Percentiles rank a stretch among this genome's conserved stretches.
phyloP scores from a whole-genome alignment of 345 rosid species.

The Adansonia digitata region DNA sequence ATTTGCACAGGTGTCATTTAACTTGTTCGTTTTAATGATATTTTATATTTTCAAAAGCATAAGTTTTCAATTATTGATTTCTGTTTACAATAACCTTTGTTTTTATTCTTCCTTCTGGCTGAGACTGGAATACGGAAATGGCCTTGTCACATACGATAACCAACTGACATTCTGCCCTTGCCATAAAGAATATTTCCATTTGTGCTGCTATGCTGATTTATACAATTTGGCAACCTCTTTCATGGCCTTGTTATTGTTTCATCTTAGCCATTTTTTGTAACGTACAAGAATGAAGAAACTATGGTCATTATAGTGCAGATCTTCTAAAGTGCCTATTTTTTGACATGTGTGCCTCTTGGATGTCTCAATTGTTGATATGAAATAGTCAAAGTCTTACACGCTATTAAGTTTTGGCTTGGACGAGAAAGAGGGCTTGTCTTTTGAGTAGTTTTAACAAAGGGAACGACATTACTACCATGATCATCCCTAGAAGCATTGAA shows the following conservation, averaged over 20 bases:
- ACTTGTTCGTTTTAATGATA: neutral
- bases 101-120: neutral
- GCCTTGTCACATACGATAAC: neutral
- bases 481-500: neutral
- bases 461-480: too few species aligned
- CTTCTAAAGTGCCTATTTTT: neutral
- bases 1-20: slow-evolving; percentile 66
- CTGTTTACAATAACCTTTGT: neutral
- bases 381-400: neutral
- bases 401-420: neutral
- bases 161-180: neutral
- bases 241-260: neutral
- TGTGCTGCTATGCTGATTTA: neutral
- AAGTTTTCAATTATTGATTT: neutral
- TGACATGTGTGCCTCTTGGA: neutral
- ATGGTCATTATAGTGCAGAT: neutral
- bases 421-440: neutral
- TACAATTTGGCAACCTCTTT: neutral
- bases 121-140: neutral
- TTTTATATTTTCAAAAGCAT: neutral
- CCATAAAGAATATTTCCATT: neutral
- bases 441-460: neutral
- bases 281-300: neutral
- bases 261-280: neutral
- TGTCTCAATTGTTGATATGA: neutral